Evolutionary conservation across 441 rosid species (phyloP).

Genomic region (Populus trichocarpa): DNA sequence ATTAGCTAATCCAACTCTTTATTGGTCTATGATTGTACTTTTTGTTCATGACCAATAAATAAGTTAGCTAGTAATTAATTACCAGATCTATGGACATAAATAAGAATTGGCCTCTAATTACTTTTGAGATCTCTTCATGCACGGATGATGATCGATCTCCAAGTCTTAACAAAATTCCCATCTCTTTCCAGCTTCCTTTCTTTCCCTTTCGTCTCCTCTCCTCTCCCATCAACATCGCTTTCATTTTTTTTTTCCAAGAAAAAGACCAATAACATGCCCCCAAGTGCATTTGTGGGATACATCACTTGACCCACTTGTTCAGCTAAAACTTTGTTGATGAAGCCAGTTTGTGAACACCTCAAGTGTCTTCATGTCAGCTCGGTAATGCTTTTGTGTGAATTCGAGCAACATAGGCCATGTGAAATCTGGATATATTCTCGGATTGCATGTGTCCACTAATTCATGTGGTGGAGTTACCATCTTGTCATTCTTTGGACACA

Average conservation of each 20-base stretch:
- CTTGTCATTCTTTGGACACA: slow-evolving; percentile 78
- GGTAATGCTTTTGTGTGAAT: slow-evolving; percentile 92
- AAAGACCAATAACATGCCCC: slow-evolving; percentile 9
- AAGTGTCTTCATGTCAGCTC: slow-evolving; percentile 97
- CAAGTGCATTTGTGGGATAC: slow-evolving; percentile 6
- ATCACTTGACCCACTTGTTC: not conserved
- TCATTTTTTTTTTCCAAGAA: not conserved
- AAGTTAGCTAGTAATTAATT: not conserved
- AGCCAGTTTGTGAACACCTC: slow-evolving; percentile 74
- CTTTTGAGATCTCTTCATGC: not conserved
- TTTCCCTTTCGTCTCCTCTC: not conserved
- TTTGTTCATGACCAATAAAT: not conserved
- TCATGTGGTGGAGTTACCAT: slow-evolving; percentile 71
- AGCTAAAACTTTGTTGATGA: slow-evolving; percentile 28
- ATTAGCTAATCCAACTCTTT: not conserved
- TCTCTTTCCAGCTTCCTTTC: not conserved
- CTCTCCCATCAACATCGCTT: slow-evolving; percentile 20
- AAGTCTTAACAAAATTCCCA: slow-evolving; percentile 1
- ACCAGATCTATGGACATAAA: slow-evolving; percentile 8
- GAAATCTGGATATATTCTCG: slow-evolving; percentile 80
- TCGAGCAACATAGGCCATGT: slow-evolving; percentile 89
- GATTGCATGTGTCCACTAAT: slow-evolving; percentile 42
- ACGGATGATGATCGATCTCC: slow-evolving; percentile 15
- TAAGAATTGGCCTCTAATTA: not conserved
- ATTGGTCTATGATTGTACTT: not conserved